Base-by-base conservation (phyloP, 441 rosid species). In the Flueggea neowawraea region DNA sequence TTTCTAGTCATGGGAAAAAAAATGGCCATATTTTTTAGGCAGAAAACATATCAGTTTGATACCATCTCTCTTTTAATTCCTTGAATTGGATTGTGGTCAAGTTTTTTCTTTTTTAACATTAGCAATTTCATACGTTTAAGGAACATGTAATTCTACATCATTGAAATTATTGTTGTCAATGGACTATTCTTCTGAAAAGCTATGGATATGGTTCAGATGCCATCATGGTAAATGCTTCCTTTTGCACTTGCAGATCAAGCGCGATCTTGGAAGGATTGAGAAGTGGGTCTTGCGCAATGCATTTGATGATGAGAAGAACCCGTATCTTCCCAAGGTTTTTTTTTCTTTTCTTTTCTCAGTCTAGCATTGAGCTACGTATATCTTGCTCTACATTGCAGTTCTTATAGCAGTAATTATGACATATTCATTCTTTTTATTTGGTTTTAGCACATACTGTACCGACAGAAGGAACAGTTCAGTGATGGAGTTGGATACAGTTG, bases 401-500 rank as follows among this genome's bases (percentile, higher is more conserved):
- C 62, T 54, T 13, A 22, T 33, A 32, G 43, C 7, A 33, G 44
- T 10, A 54, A 28, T 61, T 57, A 28, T 45, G 52, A 52, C 62
- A 14, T 10, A 31, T 59, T 13, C 16, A 33, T 59, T 55, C 54
- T 52, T 55, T 12, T 54, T 49, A 31, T 47, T 13, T 71, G 60
- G 71, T 72, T 77, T 69, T 70, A 90, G 96, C 95, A 85, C 84
- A 93, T 93, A 73, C 59, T 93, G 17, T 90, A 86, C 78, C 77
- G 98, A 77, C 98, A 93, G 80, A 90, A 93, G 74, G 98, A 93
- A 73, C 98, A 93, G 66, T 93, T 90, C 81, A 90, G 98, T 65
- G 98, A 93, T 73, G 98, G 98, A 75, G 97, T 93, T 67, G 98
- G 98, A 13, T 90, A 93, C 77, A 86, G 95, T 55, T 93, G 98